A percentile compares a stretch with the other conserved stretches of the same genome.
These are phyloP conservation scores for Daldinia loculata DNA, from an alignment of 495 filamentous ascomycete species.

Conservation along the genomic window DNA sequence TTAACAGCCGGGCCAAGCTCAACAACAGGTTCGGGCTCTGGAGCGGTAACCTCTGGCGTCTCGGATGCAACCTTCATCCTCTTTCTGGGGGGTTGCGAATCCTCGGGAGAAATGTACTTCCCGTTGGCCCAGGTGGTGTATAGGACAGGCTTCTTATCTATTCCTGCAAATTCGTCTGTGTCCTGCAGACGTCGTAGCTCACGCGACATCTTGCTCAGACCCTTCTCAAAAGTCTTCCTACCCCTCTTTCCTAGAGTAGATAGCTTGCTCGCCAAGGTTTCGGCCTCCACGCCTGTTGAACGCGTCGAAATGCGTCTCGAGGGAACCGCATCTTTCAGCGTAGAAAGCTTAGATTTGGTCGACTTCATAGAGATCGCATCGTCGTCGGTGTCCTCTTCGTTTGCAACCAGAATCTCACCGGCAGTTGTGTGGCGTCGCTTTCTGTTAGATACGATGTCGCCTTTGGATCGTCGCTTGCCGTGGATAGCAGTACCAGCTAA, in stretches of 20 bases:
- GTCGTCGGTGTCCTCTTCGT: conserved; percentile 22
- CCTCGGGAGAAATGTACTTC: conserved; percentile 51
- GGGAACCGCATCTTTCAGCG: conserved; percentile 47
- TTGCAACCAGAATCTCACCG: conserved; percentile 45
- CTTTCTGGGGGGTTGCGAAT: conserved; percentile 50
- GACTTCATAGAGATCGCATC: conserved; percentile 35
- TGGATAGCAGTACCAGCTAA: conserved; percentile 58
- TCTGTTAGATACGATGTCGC: conserved; percentile 48
- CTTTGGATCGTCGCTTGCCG: conserved; percentile 53
- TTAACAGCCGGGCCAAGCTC: conserved; percentile 53
- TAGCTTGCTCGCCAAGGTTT: conserved; percentile 57
- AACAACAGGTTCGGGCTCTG: conserved; percentile 50
- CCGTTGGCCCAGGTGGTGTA: conserved; percentile 64
- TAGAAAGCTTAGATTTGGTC: conserved; percentile 37
- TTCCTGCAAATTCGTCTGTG: conserved; percentile 62
- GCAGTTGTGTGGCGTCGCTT: conserved; percentile 53
- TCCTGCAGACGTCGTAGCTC: conserved; percentile 61
- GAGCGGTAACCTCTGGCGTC: conserved; percentile 50
- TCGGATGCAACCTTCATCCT: conserved; percentile 55
- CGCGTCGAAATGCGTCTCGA: conserved; percentile 52
- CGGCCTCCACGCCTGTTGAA: conserved; percentile 56
- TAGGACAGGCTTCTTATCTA: conserved; percentile 60
- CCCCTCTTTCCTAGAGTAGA: conserved; percentile 55
- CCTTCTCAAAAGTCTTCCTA: conserved; percentile 55
- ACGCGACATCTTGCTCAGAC: conserved; percentile 50